Evolutionary conservation across 2,329 filamentous ascomycete species (phyloP), one percentile per base, ranked within the genome.

Genomic region (Penicillium sp.): DNA sequence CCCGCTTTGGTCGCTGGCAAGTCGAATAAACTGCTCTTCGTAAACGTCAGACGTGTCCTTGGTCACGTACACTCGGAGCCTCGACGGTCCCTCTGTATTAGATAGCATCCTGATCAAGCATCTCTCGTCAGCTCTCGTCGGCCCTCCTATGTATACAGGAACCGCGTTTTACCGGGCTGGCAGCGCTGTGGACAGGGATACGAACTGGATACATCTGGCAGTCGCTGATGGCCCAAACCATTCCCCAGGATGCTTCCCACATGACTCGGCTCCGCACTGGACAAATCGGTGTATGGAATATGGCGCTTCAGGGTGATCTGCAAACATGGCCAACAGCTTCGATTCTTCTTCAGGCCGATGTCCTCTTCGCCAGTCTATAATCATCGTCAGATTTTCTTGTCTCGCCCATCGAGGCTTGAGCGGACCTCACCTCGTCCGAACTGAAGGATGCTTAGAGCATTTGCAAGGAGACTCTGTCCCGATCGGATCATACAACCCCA

Each of bases 401-500:
- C 19, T 26, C 35, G 14, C 13, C 3, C 28, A 14, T 52, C 35
- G 13, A 14, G 25, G 8, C 30, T 10, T 8, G 14, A 8, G 11
- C 30, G 22, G 83, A 49, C 25, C 37, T 58, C 26, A 93, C 91
- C 90, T 84, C 95, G 87, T 22, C 95, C 94, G 25, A 97, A 80
- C 42, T 85, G 82, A 52, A 93, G 80, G 58, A 90, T 84, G 19
- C 87, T 79, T 69, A 98, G 82, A 1, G 94, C 85, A 76, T 98
- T 99, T 48, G 94, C 94, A 45, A 99, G 82, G 28, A 99, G 83
- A 71, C 92, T 94, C 80, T 99, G 95, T 3, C 95, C 95, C 6
- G 94, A 97, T 61, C 95, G 84, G 69, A 99, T 98, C 95, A 99
- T 99, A 73, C 95, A 99, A 0, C 95, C 95, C 93, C 96, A 99